Base-by-base conservation (phyloP, 139 green algal species). In the Chlorella sp. region DNA sequence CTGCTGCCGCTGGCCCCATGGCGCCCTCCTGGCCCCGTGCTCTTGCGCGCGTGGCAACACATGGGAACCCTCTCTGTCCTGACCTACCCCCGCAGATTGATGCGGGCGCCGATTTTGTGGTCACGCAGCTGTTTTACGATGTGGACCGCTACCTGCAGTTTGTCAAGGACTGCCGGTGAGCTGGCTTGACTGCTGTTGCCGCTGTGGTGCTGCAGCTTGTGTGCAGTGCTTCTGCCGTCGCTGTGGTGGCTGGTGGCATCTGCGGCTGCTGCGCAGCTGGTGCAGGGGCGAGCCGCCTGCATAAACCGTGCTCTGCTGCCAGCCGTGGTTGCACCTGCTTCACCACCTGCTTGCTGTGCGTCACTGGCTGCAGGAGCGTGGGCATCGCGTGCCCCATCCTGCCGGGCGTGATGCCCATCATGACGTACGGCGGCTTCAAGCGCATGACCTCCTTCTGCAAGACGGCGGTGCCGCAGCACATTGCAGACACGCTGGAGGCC, bases 381-480 rank as follows among this genome's bases (percentile, higher is more conserved):
- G 96, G 95, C 86, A 99, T 99, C 90, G 92, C 78, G 0, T 90
- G 84, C 41, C 97, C 97, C 81, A 99, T 99, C 89, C 85, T 99
- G 65, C 97, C 96, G 76, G 95, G 97, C 81, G 97, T 99, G 87
- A 99, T 99, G 97, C 97, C 97, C 84, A 96, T 99, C 91, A 96
- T 97, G 91, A 97, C 93, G 0, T 98, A 99, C 75, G 93, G 92
- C 46, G 97, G 97, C 74, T 99, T 99, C 94, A 98, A 98, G 92
- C 92, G 97, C 86, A 99, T 99, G 97, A 99, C 97, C 67, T 87
- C 89, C 82, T 98, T 99, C 93, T 98, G 96, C 94, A 98, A 99
- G 88, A 98, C 96, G 6, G 87, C 92, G 75, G 93, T 99, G 38
- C 97, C 97, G 0, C 64, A 90, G 43, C 88, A 95, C 5, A 93